A percentile compares a stretch with the other conserved stretches of the same genome.
Evolutionary conservation across 805 yeast species (phyloP).

Genomic region (Starmerella khaoyaiensis): DNA sequence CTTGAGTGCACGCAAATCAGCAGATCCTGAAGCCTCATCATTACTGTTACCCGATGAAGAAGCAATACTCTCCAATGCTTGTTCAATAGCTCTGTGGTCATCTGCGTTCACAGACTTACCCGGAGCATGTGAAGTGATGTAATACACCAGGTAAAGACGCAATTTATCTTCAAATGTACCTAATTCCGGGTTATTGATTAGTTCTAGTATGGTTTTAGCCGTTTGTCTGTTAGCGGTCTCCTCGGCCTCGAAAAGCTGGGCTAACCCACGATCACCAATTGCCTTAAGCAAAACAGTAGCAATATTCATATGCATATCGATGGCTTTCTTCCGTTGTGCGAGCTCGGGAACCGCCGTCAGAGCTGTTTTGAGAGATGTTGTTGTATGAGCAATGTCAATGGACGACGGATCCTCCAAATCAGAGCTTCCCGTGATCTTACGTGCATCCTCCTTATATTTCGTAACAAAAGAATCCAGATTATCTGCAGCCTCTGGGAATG

Average conservation of each 20-base stretch:
- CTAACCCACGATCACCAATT: slow-evolving; percentile 74
- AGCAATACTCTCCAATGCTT: slow-evolving; percentile 32
- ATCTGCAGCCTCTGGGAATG: slow-evolving; percentile 98
- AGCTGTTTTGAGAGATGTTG: slow-evolving; percentile 65
- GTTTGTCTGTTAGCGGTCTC: slow-evolving; percentile 45
- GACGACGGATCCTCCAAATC: slow-evolving; percentile 49
- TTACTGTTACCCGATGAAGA: background rate
- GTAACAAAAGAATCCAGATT: slow-evolving; percentile 77
- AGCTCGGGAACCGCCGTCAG: slow-evolving; percentile 86
- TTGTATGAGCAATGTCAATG: slow-evolving; percentile 62
- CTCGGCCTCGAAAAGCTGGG: slow-evolving; percentile 87
- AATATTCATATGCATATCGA: slow-evolving; percentile 95
- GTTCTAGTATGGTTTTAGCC: slow-evolving; percentile 44
- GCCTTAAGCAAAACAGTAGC: slow-evolving; percentile 72
- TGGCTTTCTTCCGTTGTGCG: slow-evolving; percentile 71
- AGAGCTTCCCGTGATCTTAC: slow-evolving; percentile 66
- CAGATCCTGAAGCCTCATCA: slow-evolving; percentile 12
- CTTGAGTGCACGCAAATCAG: slow-evolving; percentile 49
- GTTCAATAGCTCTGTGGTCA: slow-evolving; percentile 52
- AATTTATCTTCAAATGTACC: slow-evolving; percentile 57
- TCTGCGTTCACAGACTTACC: slow-evolving; percentile 30
- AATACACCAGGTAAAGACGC: slow-evolving; percentile 73
- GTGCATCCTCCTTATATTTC: slow-evolving; percentile 74
- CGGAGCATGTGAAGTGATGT: slow-evolving; percentile 33
- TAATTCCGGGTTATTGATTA: slow-evolving; percentile 42